Base-by-base conservation (phyloP, 441 rosid genomes). In the Pelargonium cotyledonis region DNA sequence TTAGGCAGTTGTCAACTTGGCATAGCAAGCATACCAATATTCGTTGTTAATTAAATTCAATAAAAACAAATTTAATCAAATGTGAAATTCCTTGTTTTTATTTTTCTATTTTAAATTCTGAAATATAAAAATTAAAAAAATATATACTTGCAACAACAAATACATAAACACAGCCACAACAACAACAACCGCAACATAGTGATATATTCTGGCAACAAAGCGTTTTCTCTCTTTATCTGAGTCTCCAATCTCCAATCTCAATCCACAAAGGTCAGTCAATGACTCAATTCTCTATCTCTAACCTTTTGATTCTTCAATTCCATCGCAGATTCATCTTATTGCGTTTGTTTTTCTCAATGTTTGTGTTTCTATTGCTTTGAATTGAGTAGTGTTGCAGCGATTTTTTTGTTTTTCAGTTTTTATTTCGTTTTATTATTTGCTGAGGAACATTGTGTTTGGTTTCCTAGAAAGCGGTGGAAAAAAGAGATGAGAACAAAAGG, bases 391-490 rank as follows among this genome's bases (percentile, higher is more conserved):
- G 68, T 63, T 65, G 75, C 75, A 49, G 63, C 60, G 23, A 69
- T 74, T 78, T 68, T 81, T 73, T 15, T 73, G 29, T 51, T 69
- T 19, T 53, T 68, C 58, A 15, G 65, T 68, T 55, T 31, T 10
- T 66, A 29, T 31, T 31, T 31, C 38, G 61, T 55, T 55, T 55
- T 55, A 21, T 15, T 55, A 21, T 10, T 31, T 70, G 63, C 63
- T 58, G 63, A 21, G 21, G 63, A 58, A 18, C 12, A 7, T 67
- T 74, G 74, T 76, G 87, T 84, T 88, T 85, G 87, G 90, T 77
- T 83, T 81, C 90, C 82, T 83, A 77, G 91, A 82, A 83, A 85
- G 74, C 71, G 76, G 80, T 70, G 78, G 77, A 68, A 68, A 58
- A 58, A 58, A 43, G 31, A 58, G 49, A 18, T 5, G 11, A 15